Evolutionary conservation across 192 early-diverging fungal genomes (phyloP).

Genomic region (Entomortierella beljakovae): DNA sequence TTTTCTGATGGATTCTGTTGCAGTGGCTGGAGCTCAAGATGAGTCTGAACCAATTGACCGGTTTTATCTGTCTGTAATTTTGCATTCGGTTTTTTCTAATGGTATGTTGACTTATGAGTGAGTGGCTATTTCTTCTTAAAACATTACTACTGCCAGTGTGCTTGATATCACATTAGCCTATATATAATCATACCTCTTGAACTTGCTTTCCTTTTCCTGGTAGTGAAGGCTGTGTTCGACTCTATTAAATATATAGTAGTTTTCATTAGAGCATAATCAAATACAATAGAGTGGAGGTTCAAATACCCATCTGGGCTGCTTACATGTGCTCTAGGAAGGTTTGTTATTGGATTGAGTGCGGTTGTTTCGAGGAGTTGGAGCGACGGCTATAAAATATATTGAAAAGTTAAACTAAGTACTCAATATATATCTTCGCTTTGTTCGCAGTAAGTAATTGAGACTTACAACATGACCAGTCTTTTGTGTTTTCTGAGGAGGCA

Average conservation of each 20-base stretch:
- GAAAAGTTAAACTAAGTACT: neutral
- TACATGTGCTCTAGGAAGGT: constrained; percentile 36
- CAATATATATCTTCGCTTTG: neutral
- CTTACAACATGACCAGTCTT: constrained; percentile 36
- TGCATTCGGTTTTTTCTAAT: constrained; percentile 12
- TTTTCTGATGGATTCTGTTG: neutral
- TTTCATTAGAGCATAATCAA: too few species aligned
- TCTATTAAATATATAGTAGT: constrained; percentile 12
- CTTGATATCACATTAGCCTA: neutral
- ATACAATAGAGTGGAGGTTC: too few species aligned
- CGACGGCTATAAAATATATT: constrained; percentile 18
- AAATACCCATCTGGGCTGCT: too few species aligned
- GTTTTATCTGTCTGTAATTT: constrained; percentile 22
- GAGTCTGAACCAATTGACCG: constrained; percentile 11
- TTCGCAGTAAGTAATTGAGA: neutral
- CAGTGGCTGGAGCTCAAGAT: constrained; percentile 6
- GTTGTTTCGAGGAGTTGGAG: constrained; percentile 21
- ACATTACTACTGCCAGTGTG: neutral
- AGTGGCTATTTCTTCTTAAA: neutral
- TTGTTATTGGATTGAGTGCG: constrained; percentile 31
- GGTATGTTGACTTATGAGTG: neutral
- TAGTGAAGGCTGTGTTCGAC: constrained; percentile 20
- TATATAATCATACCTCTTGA: constrained; percentile 10
- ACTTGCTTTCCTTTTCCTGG: constrained; percentile 16
- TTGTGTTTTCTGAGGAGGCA: constrained; percentile 48